Percentiles rank a stretch among this genome's conserved stretches.
These are phyloP conservation scores for Candida sanyaensis DNA, from an alignment of 1,139 yeast species.

Conservation along the genomic window DNA sequence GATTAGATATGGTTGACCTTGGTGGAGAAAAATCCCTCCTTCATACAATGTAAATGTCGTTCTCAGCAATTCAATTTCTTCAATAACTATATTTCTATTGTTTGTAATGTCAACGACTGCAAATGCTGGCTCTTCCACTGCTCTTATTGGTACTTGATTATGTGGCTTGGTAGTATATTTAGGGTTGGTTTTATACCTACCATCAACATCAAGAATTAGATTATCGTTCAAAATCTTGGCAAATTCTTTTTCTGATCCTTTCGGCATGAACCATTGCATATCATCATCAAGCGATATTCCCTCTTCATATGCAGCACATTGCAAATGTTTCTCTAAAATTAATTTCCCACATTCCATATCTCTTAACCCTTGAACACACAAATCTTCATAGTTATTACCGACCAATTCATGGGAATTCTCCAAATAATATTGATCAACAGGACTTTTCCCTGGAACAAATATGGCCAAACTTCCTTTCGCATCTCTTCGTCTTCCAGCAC, in stretches of 20 bases:
- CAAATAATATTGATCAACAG: conserved; percentile 85
- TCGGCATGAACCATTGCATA: conserved; percentile 47
- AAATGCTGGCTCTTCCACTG: conserved; percentile 74
- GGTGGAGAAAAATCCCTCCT: conserved; percentile 94
- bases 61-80: conserved; percentile 87
- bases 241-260: conserved; percentile 22
- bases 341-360: conserved; percentile 36
- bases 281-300: conserved; percentile 56
- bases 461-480: conserved; percentile 68
- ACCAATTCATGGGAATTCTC: conserved; percentile 67
- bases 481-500: conserved; percentile 86
- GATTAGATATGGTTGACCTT: conserved; percentile 86
- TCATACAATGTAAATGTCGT: conserved; percentile 91
- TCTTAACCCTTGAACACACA: conserved; percentile 42
- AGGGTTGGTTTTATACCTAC: conserved; percentile 60
- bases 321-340: conserved; percentile 77
- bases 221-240: conserved; percentile 42
- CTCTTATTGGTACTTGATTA: conserved; percentile 71
- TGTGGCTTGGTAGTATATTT: conserved; percentile 81
- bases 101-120: conserved; percentile 90
- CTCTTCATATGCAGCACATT: conserved; percentile 90
- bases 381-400: conserved; percentile 44
- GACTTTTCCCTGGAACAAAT: conserved; percentile 80
- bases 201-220: conserved; percentile 48
- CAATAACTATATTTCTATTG: conserved; percentile 73